These are phyloP conservation scores for Aureobasidium leucospermi DNA, from an alignment of 2,329 filamentous ascomycete species.

Conservation along the genomic window DNA sequence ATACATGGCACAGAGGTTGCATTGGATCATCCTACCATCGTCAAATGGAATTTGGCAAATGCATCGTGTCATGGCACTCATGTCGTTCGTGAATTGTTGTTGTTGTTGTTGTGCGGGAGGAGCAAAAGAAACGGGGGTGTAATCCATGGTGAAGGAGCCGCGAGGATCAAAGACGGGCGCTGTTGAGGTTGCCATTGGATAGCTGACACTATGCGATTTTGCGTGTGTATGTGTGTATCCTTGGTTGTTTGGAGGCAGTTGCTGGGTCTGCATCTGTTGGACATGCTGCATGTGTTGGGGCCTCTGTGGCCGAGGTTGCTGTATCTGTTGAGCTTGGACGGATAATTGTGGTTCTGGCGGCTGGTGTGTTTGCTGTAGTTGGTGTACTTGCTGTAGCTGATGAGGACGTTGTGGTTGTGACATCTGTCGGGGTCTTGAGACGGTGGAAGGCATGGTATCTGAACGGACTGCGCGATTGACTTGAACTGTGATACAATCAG, in stretches of 20 bases:
- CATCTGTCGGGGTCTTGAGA: neutral
- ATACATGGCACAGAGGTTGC: conserved; percentile 57
- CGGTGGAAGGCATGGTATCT: neutral
- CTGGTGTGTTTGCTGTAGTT: neutral
- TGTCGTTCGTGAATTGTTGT: conserved; percentile 14
- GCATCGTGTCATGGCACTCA: conserved; percentile 42
- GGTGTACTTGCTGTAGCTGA: conserved; percentile 3
- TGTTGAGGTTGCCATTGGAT: neutral
- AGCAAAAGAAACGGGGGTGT: conserved; percentile 8
- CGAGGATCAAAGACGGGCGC: conserved; percentile 11
- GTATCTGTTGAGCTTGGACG: neutral
- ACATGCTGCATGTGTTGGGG: neutral
- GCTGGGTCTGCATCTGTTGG: conserved; percentile 10
- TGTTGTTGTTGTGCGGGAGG: neutral
- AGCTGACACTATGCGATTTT: conserved; percentile 14
- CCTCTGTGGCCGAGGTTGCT: conserved; percentile 9
- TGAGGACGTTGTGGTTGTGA: neutral
- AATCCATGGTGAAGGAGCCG: conserved; percentile 10
- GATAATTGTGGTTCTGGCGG: neutral
- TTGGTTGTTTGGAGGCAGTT: conserved; percentile 1
- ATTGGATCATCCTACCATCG: conserved; percentile 54
- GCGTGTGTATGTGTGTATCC: neutral
- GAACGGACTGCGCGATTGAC: neutral
- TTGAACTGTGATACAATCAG: conserved; percentile 11
- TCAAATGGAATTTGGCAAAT: conserved; percentile 49